Evolutionary conservation across 768 basidiomycete genomes (phyloP), one percentile per base, ranked within the genome.

Genomic region (Tylopilus sp.): DNA sequence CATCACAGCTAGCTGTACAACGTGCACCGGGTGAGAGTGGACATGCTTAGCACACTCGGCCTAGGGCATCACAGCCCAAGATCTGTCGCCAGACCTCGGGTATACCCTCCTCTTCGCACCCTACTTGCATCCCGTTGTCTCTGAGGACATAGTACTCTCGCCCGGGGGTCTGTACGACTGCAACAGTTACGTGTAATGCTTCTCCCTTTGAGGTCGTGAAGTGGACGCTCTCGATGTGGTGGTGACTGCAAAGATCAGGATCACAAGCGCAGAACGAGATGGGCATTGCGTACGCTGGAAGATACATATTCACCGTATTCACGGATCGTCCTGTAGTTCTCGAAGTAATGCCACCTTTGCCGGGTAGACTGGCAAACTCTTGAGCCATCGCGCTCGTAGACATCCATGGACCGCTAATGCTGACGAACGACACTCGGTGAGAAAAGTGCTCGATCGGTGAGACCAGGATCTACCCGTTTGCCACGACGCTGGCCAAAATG

Each of bases 81-180:
- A 88, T 61, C 45, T 72, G 57, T 74, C 76, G 83, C 88, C 88
- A 91, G 11, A 84, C 72, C 4, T 60, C 53, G 8, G 78, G 77
- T 24, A 90, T 74, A 0, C 87, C 88, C 8, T 87, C 86, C 59
- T 91, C 88, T 65, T 92, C 89, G 50, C 74, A 76, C 8, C 89
- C 89, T 14, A 91, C 75, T 58, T 86, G 81, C 81, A 88, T 83
- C 16, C 89, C 89, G 50, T 87, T 90, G 53, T 89, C 86, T 50
- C 76, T 79, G 55, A 92, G 65, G 30, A 91, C 75, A 59, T 76
- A 85, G 61, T 89, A 87, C 63, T 84, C 85, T 53, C 89, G 69
- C 30, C 71, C 74, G 2, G 82, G 82, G 0, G 89, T 91, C 64
- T 88, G 89, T 10, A 90, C 78, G 17, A 80, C 72, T 1, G 89